Evolutionary conservation across 2,329 filamentous ascomycete species (phyloP).

Genomic region (Claviceps sp.): DNA sequence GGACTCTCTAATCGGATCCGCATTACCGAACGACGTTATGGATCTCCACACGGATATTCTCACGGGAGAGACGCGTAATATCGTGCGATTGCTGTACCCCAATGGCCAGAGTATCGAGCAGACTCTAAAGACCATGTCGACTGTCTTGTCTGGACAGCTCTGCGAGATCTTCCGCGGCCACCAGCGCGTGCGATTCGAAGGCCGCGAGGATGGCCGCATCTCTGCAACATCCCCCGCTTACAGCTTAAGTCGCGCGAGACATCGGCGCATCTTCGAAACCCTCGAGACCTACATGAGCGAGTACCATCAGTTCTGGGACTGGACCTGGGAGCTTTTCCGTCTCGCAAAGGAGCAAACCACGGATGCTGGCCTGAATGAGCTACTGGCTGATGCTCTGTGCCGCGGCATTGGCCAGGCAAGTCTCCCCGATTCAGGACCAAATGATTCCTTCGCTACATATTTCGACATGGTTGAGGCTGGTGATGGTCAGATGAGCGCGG

Average conservation of each 20-base stretch:
- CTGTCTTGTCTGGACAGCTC: slow-evolving; percentile 3
- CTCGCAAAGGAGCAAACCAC: slow-evolving; percentile 4
- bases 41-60: slow-evolving; percentile 6
- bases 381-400: slow-evolving; percentile 2
- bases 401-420: neutral
- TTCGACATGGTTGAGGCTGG: slow-evolving; percentile 5
- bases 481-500: neutral
- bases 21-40: slow-evolving; percentile 7
- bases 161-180: slow-evolving; percentile 7
- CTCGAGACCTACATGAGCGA: slow-evolving; percentile 2
- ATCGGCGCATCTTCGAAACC: slow-evolving; percentile 5
- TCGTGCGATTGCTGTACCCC: slow-evolving; percentile 6
- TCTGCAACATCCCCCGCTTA: slow-evolving; percentile 5
- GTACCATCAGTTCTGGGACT: slow-evolving; percentile 5
- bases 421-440: neutral
- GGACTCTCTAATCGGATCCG: slow-evolving; percentile 7
- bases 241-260: slow-evolving; percentile 6
- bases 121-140: slow-evolving; percentile 2
- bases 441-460: slow-evolving; percentile 1
- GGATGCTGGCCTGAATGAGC: slow-evolving; percentile 5
- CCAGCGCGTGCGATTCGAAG: slow-evolving; percentile 2
- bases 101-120: neutral
- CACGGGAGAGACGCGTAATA: slow-evolving; percentile 6
- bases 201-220: slow-evolving; percentile 7
- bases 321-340: slow-evolving; percentile 5